Evolutionary conservation across 257 asterid genomes (phyloP), one percentile per base, ranked within the genome.

Genomic region (Cinchona pubescens): DNA sequence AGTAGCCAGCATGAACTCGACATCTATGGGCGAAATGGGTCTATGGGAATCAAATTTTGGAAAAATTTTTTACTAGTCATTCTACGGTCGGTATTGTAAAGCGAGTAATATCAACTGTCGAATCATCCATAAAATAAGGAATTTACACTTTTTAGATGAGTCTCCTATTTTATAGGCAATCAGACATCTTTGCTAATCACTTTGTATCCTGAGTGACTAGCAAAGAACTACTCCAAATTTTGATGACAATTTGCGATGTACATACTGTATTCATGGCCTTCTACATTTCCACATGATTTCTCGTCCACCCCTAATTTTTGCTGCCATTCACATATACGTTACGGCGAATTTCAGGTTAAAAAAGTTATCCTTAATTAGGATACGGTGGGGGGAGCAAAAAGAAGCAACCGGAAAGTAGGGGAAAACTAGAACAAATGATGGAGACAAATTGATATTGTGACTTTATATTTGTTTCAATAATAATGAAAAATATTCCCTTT

Each of bases 1-100:
- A 21, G n/a, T n/a, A n/a, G 61, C 29, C 34, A 0, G n/a, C n/a
- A 55, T 77, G 91, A 81, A 87, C 85, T 85, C 79, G 27, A 55
- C 76, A 45, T 80, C 55, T 37, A 27, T 58, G 82, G 85, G 75
- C 19, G 53, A 78, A 58, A 73, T 73, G 79, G 55, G 51, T 73
- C 65, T 34, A 30, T 16, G 37, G 69, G 78, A 61, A 38, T 81
- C 79, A 68, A 59, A 72, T n/a, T 25, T 71, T 42, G 60, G 8
- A 74, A 71, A 59, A 23, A 30, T n/a, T n/a, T n/a, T n/a, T n/a
- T n/a, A n/a, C n/a, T n/a, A n/a, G n/a, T n/a, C n/a, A n/a, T n/a
- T n/a, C n/a, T n/a, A n/a, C n/a, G n/a, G n/a, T n/a, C n/a, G n/a
- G n/a, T n/a, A n/a, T n/a, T n/a, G n/a, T n/a, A n/a, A n/a, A n/a